Percentiles rank a stretch among this genome's conserved stretches.
Evolutionary conservation across 768 basidiomycete genomes (phyloP).

Genomic region (Krasilnikovozyma curviuscula): DNA sequence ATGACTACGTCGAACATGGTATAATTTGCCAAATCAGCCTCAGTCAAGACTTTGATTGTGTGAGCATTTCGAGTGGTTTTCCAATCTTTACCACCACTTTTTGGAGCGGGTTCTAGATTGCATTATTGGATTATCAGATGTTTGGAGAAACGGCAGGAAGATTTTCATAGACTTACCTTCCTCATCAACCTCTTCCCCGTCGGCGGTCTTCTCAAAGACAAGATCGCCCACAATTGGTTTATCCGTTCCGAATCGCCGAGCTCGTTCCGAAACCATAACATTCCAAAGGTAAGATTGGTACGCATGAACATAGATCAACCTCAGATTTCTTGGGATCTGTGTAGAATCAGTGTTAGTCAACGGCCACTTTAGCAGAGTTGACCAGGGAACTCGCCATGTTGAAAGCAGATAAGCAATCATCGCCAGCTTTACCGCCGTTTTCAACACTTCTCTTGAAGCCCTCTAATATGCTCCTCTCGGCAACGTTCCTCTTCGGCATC

Average conservation of each 20-base stretch:
- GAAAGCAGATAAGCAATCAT: conserved; percentile 30
- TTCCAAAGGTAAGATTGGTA: conserved; percentile 99
- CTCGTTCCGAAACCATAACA: conserved; percentile 81
- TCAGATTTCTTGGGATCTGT: conserved; percentile 84
- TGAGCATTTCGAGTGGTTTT: conserved; percentile 22
- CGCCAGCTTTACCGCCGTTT: conserved; percentile 53
- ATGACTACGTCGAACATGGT: conserved; percentile 88
- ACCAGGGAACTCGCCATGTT: conserved; percentile 1
- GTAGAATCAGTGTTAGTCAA: no score
- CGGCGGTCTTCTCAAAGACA: conserved; percentile 43
- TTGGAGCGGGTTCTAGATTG: conserved; percentile 22
- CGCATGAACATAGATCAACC: conserved; percentile 94
- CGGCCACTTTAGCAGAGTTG: no score
- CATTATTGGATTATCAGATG: not conserved
- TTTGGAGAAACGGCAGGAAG: not conserved
- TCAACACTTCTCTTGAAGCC: conserved; percentile 45
- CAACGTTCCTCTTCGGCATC: conserved; percentile 80
- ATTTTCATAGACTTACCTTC: conserved; percentile 9
- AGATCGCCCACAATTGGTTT: conserved; percentile 70
- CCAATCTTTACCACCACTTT: conserved; percentile 14
- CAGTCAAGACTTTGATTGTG: conserved; percentile 49
- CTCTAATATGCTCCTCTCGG: conserved; percentile 80
- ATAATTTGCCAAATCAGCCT: conserved; percentile 58
- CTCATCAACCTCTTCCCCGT: conserved; percentile 21
- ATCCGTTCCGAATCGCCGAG: conserved; percentile 53